Evolutionary conservation across 306 rosid genomes (phyloP).

Genomic region (Malus fusca): DNA sequence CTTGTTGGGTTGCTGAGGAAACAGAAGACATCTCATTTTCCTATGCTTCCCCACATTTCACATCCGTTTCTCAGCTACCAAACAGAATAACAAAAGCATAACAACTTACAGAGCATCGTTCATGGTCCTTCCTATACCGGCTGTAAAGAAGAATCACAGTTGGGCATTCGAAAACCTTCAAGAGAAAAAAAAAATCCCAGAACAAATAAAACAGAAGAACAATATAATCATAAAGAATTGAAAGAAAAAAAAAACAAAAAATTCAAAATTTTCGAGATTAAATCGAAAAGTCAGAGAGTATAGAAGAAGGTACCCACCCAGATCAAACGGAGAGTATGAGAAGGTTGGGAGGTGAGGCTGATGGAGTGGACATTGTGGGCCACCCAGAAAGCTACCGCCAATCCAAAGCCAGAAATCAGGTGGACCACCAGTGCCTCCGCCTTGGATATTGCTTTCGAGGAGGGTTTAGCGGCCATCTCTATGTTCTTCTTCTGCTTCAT

Average conservation of each 20-base stretch:
- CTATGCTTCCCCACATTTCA: neutral
- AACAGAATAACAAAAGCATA: neutral
- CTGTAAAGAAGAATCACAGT: slow-evolving; percentile 42
- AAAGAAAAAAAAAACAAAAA: too few species aligned
- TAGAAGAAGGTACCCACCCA: slow-evolving; percentile 19
- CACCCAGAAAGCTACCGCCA: slow-evolving; percentile 22
- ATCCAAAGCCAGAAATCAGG: slow-evolving; percentile 23
- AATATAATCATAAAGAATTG: neutral
- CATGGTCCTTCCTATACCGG: slow-evolving; percentile 27
- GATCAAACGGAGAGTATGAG: slow-evolving; percentile 31
- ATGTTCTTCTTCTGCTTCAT: slow-evolving; percentile 8
- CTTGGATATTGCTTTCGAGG: slow-evolving; percentile 2
- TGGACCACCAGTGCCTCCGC: slow-evolving; percentile 22
- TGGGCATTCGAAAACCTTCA: slow-evolving; percentile 35
- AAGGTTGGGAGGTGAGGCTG: slow-evolving; percentile 40
- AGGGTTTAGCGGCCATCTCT: neutral
- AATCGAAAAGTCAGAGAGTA: neutral
- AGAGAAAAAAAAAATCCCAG: neutral
- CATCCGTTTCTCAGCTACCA: neutral
- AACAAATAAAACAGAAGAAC: neutral
- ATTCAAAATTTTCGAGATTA: neutral
- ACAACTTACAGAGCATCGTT: slow-evolving; percentile 35
- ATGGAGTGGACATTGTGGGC: slow-evolving; percentile 24
- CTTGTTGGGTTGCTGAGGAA: neutral
- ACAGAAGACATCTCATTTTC: neutral